Evolutionary conservation across 441 rosid genomes (phyloP), one percentile per base, ranked within the genome.

Genomic region (Sinapis alba): DNA sequence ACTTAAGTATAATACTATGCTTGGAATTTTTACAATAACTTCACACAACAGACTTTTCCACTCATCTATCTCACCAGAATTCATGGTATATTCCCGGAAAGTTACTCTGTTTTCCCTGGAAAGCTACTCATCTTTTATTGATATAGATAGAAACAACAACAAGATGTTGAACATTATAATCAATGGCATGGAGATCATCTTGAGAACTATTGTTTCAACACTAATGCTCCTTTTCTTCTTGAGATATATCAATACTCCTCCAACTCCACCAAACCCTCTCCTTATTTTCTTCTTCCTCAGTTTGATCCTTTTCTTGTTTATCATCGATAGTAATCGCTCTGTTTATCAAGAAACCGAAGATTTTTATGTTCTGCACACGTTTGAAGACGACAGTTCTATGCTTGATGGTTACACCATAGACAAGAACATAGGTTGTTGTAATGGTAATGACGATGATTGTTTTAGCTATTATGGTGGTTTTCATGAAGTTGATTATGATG

Each of bases 31-130:
- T 71, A 71, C 76, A 65, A 77, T 70, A 65, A 58, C 80, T 71
- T 77, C 62, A 77, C 76, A 77, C 76, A 71, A 71, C 43, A 65
- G 56, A 76, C 71, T 63, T 43, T 69, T 69, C 65, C 51, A 69
- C 62, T 18, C 45, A 68, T 51, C 5, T 51, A 18, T 74, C 72
- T 59, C 41, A 59, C 27, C 60, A 43, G 4, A 41, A 24, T 41
- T 56, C 12, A n/a, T 65, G 73, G n/a, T n/a, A n/a, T n/a, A n/a
- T n/a, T n/a, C n/a, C n/a, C n/a, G n/a, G 76, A 65, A 68, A 79
- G 38, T 50, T 47, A 72, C 65, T 69, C 81, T 70, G 7, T 20
- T 21, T 63, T 64, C 34, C 68, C 76, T 71, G 68, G 26, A 65
- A 77, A 77, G 63, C 30, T 61, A 77, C 77, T 77, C 75, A 58